phyloP scores from a whole-genome alignment of 352 stramenopile genomes.

The Aphanomyces astaci region DNA sequence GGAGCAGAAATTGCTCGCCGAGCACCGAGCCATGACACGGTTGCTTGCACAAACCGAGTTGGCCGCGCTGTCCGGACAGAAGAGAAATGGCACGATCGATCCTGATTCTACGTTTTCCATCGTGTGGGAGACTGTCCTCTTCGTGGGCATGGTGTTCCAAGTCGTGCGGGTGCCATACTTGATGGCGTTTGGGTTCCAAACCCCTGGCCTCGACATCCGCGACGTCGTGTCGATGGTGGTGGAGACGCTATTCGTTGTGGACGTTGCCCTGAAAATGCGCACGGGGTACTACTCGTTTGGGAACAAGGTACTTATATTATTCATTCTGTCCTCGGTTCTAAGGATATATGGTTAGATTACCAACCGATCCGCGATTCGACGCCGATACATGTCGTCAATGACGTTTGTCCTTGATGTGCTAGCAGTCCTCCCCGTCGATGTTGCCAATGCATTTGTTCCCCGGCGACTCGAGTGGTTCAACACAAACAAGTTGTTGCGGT shows the following conservation, averaged over 20 bases:
- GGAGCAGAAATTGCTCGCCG: background rate
- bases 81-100: conserved; percentile 27
- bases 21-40: background rate
- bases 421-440: conserved; percentile 37
- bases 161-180: conserved; percentile 7
- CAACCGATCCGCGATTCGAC: conserved; percentile 34
- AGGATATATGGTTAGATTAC: conserved; percentile 28
- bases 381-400: conserved; percentile 35
- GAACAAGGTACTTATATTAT: conserved; percentile 35
- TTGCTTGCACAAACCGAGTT: background rate
- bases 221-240: conserved; percentile 30
- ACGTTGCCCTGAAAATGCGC: conserved; percentile 41
- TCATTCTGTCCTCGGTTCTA: background rate
- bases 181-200: conserved; percentile 13
- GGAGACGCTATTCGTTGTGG: conserved; percentile 37
- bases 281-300: conserved; percentile 57
- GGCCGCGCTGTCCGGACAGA: background rate
- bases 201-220: conserved; percentile 20
- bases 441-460: conserved; percentile 32
- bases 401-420: conserved; percentile 32
- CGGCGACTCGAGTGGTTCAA: conserved; percentile 35
- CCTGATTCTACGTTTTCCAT: conserved; percentile 20
- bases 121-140: conserved; percentile 23
- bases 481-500: conserved; percentile 46
- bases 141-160: conserved; percentile 28